Conservation (phyloP, 2,329 filamentous ascomycete species). For the Zasmidium angulare region DNA sequence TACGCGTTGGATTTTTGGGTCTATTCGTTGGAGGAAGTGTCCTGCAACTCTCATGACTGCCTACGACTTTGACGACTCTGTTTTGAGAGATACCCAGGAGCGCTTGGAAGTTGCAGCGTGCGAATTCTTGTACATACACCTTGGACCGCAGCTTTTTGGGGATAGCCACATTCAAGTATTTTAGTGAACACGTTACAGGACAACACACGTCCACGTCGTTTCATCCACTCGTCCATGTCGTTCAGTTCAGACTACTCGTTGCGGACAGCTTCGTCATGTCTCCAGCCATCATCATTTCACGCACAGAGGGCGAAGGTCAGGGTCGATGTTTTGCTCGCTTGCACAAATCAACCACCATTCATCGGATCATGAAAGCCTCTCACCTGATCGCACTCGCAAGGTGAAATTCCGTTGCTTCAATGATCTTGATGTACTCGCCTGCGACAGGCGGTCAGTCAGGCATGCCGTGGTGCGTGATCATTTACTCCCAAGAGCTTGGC, state of each 20-base stretch:
- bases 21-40: neutral
- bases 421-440: slow-evolving; percentile 24
- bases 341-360: neutral
- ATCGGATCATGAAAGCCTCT: neutral
- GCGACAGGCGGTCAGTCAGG: neutral
- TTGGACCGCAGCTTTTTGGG: no score
- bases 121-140: neutral
- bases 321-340: slow-evolving; percentile 7
- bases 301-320: slow-evolving; percentile 4
- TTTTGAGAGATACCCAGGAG: neutral
- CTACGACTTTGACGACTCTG: neutral
- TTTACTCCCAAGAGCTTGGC: no score
- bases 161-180: no score
- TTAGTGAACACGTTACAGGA: no score
- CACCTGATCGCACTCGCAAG: slow-evolving; percentile 18
- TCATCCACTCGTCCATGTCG: no score
- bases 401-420: slow-evolving; percentile 27
- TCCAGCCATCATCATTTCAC: neutral
- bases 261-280: neutral
- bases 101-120: no score
- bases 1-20: no score
- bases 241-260: no score
- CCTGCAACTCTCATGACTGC: neutral
- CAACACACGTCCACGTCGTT: no score
- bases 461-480: no score